phyloP scores from a whole-genome alignment of 2,329 filamentous ascomycete species.

The Fusarium phyllophilum region DNA sequence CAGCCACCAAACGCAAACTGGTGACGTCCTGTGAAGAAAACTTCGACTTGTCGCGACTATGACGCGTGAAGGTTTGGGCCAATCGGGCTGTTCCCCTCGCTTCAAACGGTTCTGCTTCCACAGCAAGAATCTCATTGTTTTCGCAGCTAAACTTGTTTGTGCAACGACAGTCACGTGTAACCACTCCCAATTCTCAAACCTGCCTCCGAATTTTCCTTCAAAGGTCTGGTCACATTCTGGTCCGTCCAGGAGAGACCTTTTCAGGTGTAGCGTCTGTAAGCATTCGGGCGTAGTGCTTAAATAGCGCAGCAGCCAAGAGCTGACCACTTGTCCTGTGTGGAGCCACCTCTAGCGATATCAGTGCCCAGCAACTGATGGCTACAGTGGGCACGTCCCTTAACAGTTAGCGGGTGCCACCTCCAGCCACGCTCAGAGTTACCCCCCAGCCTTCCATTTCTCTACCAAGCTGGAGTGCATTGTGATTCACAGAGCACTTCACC shows the following conservation, averaged over 20 bases:
- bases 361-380: slow-evolving; percentile 26
- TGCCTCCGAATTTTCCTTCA: slow-evolving; percentile 17
- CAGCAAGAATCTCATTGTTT: slow-evolving; percentile 7
- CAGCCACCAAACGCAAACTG: slow-evolving; percentile 21
- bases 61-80: slow-evolving; percentile 38
- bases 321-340: slow-evolving; percentile 19
- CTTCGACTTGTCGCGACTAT: slow-evolving; percentile 40
- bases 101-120: slow-evolving; percentile 24
- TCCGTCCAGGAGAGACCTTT: background rate
- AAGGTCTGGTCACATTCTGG: background rate
- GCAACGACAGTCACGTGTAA: slow-evolving; percentile 32
- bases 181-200: background rate
- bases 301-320: slow-evolving; percentile 29
- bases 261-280: slow-evolving; percentile 27
- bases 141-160: background rate
- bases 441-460: slow-evolving; percentile 46
- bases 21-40: slow-evolving; percentile 7
- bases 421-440: slow-evolving; percentile 45
- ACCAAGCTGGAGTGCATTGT: slow-evolving; percentile 20
- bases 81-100: slow-evolving; percentile 34
- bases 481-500: background rate
- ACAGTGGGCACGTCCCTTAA: slow-evolving; percentile 36
- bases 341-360: slow-evolving; percentile 15
- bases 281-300: slow-evolving; percentile 24
- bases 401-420: slow-evolving; percentile 42